Evolutionary conservation across 495 filamentous ascomycete genomes (phyloP), one percentile per base, ranked within the genome.

Genomic region (Glarea lozoyensis): DNA sequence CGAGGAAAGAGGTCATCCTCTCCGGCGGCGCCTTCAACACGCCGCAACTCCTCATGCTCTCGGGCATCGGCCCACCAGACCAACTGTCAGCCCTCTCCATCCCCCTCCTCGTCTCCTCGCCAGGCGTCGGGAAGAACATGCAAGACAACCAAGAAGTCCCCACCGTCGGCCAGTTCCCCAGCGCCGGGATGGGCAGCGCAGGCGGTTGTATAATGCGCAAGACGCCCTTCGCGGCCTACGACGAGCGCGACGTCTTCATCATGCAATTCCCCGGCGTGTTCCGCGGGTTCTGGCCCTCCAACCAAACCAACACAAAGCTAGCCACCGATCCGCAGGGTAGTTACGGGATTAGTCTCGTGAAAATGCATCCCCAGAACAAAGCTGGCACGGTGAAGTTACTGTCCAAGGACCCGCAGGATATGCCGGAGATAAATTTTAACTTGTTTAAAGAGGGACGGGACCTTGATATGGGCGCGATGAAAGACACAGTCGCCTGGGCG

Each of bases 51-150:
- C 70, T 85, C 11, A 78, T 81, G 51, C 68, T 81, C 2, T 76
- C 68, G 2, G 81, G 82, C 10, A 61, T 86, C 34, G 80, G 81
- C 2, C 70, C 76, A 0, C 40, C 37, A 3, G 53, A 49, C 0
- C 69, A 80, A 25, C 66, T 85, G 0, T n/a, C 55, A 4, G 46
- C 47, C 12, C 64, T 70, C 40, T 53, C 55, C 12, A 81, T 84
- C 42, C 53, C 64, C 2, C 60, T 79, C 1, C 40, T 82, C 1
- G 48, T 57, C 20, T 69, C 80, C 46, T 62, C 75, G 0, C 76
- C 77, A 0, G 75, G 71, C 6, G 79, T 84, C 0, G 81, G 81
- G 21, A 62, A 62, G n/a, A 84, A 84, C 55, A 59, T 84, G 0
- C 76, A 82, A 37, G 78, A 84, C 47, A 73, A 72, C 54, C 77